Percentiles rank a stretch among this genome's conserved stretches.
Conservation (phyloP, 2,329 filamentous ascomycete genomes). For the Aspergillus phoenicis region DNA sequence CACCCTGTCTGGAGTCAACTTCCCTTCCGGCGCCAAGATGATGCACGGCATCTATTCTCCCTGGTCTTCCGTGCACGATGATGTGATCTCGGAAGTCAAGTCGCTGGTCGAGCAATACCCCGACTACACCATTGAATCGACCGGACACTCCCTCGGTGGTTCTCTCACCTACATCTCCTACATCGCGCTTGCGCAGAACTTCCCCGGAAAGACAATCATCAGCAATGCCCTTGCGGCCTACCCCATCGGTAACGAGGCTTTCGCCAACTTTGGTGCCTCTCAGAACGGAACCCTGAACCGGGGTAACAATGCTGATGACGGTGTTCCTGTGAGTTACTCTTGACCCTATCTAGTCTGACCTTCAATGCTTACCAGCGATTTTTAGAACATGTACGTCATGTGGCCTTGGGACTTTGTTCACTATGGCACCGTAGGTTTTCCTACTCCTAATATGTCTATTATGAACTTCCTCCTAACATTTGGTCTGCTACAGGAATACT, state of each 20-base stretch:
- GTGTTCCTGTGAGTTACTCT: slow-evolving; percentile 28
- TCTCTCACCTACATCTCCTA: slow-evolving; percentile 37
- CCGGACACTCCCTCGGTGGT: slow-evolving; percentile 36
- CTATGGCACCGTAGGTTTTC: slow-evolving; percentile 29
- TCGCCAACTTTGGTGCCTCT: slow-evolving; percentile 27
- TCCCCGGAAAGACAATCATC: slow-evolving; percentile 31
- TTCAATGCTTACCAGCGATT: not conserved
- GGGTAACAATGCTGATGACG: slow-evolving; percentile 32
- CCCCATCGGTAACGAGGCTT: slow-evolving; percentile 34
- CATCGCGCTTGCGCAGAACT: slow-evolving; percentile 34
- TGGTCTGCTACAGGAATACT: slow-evolving; percentile 27
- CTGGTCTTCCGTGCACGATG: slow-evolving; percentile 33
- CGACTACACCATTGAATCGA: slow-evolving; percentile 32
- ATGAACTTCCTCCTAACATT: not conserved
- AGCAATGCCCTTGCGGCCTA: slow-evolving; percentile 38
- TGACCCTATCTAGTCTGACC: too few species aligned
- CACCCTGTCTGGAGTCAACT: slow-evolving; percentile 31
- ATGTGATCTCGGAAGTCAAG: slow-evolving; percentile 32
- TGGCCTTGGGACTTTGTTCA: slow-evolving; percentile 27
- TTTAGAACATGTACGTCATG: slow-evolving; percentile 31
- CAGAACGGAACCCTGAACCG: slow-evolving; percentile 29
- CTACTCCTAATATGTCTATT: not conserved
- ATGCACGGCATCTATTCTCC: slow-evolving; percentile 32
- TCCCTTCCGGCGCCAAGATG: slow-evolving; percentile 30
- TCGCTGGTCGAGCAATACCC: slow-evolving; percentile 30